Conservation (phyloP, 345 rosid genomes). For the Salix arbutifolia region DNA sequence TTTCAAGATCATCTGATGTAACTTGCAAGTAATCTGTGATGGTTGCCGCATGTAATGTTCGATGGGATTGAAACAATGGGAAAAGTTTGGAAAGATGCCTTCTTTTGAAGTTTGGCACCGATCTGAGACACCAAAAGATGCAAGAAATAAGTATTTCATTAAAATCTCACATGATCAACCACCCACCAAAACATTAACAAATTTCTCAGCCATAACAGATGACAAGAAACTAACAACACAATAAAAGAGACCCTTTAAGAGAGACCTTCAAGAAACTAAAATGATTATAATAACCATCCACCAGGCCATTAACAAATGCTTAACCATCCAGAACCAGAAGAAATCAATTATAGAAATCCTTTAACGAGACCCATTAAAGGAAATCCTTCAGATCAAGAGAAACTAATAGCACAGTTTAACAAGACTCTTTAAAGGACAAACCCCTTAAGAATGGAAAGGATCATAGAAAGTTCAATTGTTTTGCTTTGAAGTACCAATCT, state of each 20-base stretch:
- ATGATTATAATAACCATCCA: no score
- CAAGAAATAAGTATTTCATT: background rate
- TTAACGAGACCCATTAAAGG: no score
- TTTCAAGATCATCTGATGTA: conserved; percentile 6
- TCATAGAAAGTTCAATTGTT: no score
- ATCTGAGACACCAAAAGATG: conserved; percentile 24
- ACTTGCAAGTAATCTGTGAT: conserved; percentile 19
- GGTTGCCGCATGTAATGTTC: conserved; percentile 26
- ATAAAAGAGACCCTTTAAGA: background rate
- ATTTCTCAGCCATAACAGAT: background rate
- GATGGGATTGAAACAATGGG: conserved; percentile 11
- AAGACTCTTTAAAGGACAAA: no score
- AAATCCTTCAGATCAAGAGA: no score
- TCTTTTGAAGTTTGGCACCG: conserved; percentile 32
- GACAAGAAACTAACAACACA: background rate
- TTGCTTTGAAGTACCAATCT: no score
- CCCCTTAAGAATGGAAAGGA: no score
- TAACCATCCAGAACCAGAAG: no score
- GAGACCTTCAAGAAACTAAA: no score
- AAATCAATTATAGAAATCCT: no score
- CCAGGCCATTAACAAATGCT: no score
- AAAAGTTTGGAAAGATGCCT: conserved; percentile 21
- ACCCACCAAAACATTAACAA: background rate
- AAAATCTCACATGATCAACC: background rate
- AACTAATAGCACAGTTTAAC: no score